Conservation (phyloP, 2,329 filamentous ascomycete species). For the Colletotrichum aenigma region DNA sequence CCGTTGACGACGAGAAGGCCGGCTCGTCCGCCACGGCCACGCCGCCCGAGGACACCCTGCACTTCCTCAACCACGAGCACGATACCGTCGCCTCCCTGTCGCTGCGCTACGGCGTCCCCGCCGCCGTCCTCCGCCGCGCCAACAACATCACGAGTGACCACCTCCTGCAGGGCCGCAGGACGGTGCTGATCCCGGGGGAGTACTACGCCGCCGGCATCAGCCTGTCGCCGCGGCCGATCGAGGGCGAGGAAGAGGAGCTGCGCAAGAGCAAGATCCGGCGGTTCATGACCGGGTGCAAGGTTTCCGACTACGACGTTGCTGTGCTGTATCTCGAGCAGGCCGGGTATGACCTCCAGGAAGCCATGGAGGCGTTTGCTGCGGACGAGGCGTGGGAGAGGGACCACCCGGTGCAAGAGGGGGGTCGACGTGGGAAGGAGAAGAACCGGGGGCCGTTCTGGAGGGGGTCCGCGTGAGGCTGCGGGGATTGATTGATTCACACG, state of each 20-base stretch:
- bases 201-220: slow-evolving; percentile 71
- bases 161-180: slow-evolving; percentile 70
- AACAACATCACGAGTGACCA: slow-evolving; percentile 78
- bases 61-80: slow-evolving; percentile 73
- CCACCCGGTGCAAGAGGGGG: slow-evolving; percentile 58
- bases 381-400: slow-evolving; percentile 79
- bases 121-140: slow-evolving; percentile 62
- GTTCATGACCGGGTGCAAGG: slow-evolving; percentile 82
- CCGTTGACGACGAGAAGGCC: slow-evolving; percentile 32
- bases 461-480: slow-evolving; percentile 18
- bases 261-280: slow-evolving; percentile 73
- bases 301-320: slow-evolving; percentile 77
- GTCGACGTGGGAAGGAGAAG: slow-evolving; percentile 26
- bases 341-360: slow-evolving; percentile 68
- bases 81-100: slow-evolving; percentile 74
- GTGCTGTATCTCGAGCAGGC: slow-evolving; percentile 75
- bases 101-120: slow-evolving; percentile 73
- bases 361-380: slow-evolving; percentile 67
- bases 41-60: slow-evolving; percentile 67
- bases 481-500: background rate
- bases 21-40: slow-evolving; percentile 1
- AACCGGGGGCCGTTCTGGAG: slow-evolving; percentile 35
- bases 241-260: slow-evolving; percentile 75
- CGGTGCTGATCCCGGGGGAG: slow-evolving; percentile 72
- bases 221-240: slow-evolving; percentile 72